Conservation (phyloP, 2,329 filamentous ascomycete genomes). For the Fusarium buharicum region DNA sequence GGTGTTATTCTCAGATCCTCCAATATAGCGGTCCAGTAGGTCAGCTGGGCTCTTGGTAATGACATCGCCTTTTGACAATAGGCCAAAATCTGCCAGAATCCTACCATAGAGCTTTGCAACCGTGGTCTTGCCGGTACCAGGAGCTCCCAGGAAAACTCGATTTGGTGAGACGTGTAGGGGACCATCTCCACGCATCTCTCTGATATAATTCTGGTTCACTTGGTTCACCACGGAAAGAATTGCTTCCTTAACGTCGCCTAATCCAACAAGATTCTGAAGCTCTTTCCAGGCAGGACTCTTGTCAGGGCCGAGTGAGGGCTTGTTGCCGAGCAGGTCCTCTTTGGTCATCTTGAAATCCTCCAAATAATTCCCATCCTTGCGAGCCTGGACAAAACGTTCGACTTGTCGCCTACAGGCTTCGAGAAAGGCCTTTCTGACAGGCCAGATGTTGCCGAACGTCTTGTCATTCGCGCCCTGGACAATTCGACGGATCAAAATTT, state of each 20-base stretch:
- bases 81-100: constrained; percentile 72
- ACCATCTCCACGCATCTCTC: constrained; percentile 70
- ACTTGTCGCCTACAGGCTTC: constrained; percentile 68
- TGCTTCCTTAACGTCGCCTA: constrained; percentile 68
- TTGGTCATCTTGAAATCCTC: constrained; percentile 56
- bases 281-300: constrained; percentile 66
- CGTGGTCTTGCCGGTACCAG: constrained; percentile 79
- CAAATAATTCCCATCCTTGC: constrained; percentile 37
- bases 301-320: constrained; percentile 64
- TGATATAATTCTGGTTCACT: constrained; percentile 70
- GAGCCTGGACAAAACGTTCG: constrained; percentile 59
- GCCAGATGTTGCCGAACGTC: constrained; percentile 77
- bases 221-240: constrained; percentile 57
- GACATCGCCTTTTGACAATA: constrained; percentile 64
- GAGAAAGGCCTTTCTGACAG: constrained; percentile 66
- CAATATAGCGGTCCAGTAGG: constrained; percentile 72
- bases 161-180: constrained; percentile 70
- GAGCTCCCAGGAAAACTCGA: constrained; percentile 74
- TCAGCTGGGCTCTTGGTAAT: constrained; percentile 77
- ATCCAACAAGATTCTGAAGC: constrained; percentile 67
- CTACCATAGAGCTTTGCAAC: constrained; percentile 77
- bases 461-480: constrained; percentile 68
- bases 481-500: constrained; percentile 70
- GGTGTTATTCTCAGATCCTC: constrained; percentile 75
- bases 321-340: constrained; percentile 76